Base-by-base conservation (phyloP, 225 moss, liverwort and hornwort species). In the Pseudisothecium myosuroides region DNA sequence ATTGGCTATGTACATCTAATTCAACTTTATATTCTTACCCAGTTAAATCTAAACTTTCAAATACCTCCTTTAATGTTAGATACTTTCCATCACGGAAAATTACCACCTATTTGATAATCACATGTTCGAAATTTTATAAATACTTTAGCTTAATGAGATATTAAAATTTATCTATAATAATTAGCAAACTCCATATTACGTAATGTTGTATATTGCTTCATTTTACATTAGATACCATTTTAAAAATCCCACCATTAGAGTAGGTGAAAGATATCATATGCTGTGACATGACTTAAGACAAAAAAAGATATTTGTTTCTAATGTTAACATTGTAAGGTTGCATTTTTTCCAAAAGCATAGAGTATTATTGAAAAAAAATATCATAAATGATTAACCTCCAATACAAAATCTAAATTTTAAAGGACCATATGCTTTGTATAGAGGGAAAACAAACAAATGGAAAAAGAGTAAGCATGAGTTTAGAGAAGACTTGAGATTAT, bases 51-150 rank as follows among this genome's bases (percentile, higher is more conserved):
- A 99, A 85, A 88, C 97, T 99, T 90, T 97, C 96, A 90, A 99
- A 99, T n/a, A 99, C 98, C 89, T 97, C 98, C 86, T 92, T 95
- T 7, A 99, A 90, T 50, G 98, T 99, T 36, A 99, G 71, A 76
- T 99, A 99, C 83, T 99, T 99, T 56, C 98, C 97, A 92, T 99
- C 97, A 47, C 98, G 95, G 65, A 96, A 99, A 88, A 97, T 97
- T 20, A 99, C 98, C 73, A 99, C 98, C 96, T 98, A 81, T 81
- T 76, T 15, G 23, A 83, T 17, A 11, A 45, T 83, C 6, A 83
- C 39, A 19, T 5, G 11, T 78, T 39, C 2, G 24, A 81, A 17
- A 16, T n/a, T 0, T 74, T 67, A 66, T 1, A 24, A 84, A 39
- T 10, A 19, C 0, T 58, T 64, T 6, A n/a, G 5, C 3, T 69